Evolutionary conservation across 2,329 filamentous ascomycete species (phyloP), one percentile per base, ranked within the genome.

Genomic region (Sodiomyces alkalinus): DNA sequence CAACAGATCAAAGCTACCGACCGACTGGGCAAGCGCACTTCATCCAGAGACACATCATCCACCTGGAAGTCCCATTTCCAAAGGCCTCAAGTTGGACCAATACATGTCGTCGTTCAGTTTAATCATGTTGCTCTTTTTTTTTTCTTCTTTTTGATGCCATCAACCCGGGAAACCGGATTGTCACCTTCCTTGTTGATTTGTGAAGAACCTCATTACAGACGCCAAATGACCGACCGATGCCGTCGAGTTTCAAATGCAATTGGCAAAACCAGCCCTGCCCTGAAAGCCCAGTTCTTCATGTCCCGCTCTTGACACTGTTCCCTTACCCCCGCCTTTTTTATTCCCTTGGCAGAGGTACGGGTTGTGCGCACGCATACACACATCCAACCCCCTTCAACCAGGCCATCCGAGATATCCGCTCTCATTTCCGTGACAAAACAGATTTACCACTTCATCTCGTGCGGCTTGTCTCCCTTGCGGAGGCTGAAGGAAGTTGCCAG

Each of bases 401-500:
- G 33, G 29, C 23, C 23, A 25, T 17, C 14, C 23, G 14, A 16
- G 23, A 25, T 25, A 25, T 25, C 23, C 23, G 23, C 23, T 14
- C 17, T 25, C 14, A 46, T 45, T 43, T 39, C 41, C 43, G 39
- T 38, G 38, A 38, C 36, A 30, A 33, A 33, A 30, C 26, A 33
- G 38, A 39, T 74, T 66, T 94, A 98, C 76, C 87, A 98, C 68
- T 82, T 81, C 90, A 98, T 96, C 77, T 92, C 82, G 70, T 98
- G 90, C 66, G 90, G 90, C 79, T 87, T 86, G 74, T 98, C 87
- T 56, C 90, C 90, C 73, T 86, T 94, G 68, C 87, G 81, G 64
- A 98, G 78, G 76, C 81, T 92, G 81, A 98, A 98, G 58, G 79
- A 83, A 63, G 79, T 82, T 56, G 73, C 73, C 51, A 98, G 82